Conservation (phyloP, 192 early-diverging fungal genomes). For the Coemansia sp. region DNA sequence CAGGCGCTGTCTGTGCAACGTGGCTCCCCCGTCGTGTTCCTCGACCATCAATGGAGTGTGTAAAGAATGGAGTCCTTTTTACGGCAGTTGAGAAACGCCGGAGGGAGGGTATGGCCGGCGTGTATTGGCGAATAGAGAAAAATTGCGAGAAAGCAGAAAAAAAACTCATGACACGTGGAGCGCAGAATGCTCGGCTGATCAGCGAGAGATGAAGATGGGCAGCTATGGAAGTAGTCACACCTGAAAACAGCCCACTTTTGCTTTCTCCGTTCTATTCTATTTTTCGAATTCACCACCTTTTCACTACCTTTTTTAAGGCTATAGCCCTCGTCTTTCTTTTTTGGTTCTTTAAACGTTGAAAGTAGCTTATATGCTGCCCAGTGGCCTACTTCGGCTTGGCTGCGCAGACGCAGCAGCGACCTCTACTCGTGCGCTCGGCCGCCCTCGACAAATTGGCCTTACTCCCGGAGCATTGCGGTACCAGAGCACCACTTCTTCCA, state of each 20-base stretch:
- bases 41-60: background rate
- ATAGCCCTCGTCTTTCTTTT: background rate
- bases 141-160: background rate
- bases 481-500: conserved; percentile 20
- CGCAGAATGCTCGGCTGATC: background rate
- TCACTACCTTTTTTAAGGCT: background rate
- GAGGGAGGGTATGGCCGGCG: no score
- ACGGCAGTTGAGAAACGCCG: background rate
- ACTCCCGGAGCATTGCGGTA: background rate
- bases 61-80: background rate
- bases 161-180: background rate
- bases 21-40: background rate
- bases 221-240: background rate
- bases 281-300: background rate
- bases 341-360: background rate
- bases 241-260: background rate
- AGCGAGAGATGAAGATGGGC: background rate
- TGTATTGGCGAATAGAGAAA: background rate
- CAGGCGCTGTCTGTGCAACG: background rate
- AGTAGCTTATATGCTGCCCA: background rate
- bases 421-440: background rate
- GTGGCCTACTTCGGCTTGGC: background rate
- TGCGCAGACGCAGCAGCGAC: background rate
- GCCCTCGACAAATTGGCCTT: background rate
- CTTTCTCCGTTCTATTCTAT: background rate